Evolutionary conservation across 1,284 basidiomycete species (phyloP).

Genomic region (Malassezia japonica): DNA sequence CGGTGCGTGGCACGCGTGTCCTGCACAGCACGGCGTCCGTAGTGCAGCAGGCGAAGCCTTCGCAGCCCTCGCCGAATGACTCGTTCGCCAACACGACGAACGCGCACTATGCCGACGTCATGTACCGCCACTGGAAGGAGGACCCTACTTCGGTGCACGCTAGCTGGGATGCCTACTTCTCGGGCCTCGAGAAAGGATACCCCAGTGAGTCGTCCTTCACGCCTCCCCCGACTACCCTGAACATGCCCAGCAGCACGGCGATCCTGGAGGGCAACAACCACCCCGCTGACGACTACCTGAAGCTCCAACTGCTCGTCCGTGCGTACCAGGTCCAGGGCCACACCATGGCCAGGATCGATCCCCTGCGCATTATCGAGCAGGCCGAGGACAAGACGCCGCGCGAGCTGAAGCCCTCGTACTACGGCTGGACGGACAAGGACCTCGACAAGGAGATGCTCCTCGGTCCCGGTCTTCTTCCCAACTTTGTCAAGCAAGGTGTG

Average conservation of each 20-base stretch:
- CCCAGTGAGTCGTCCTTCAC: constrained; percentile 73
- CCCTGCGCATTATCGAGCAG: constrained; percentile 79
- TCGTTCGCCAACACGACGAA: constrained; percentile 60
- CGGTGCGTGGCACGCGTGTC: not conserved
- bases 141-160: constrained; percentile 82
- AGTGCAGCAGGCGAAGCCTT: not conserved
- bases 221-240: constrained; percentile 61
- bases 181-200: constrained; percentile 80
- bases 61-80: constrained; percentile 29
- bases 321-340: constrained; percentile 99
- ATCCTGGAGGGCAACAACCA: constrained; percentile 58
- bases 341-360: constrained; percentile 88
- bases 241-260: constrained; percentile 55
- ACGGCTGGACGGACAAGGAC: constrained; percentile 88
- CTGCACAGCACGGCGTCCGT: not conserved
- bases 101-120: constrained; percentile 86
- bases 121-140: constrained; percentile 49
- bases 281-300: constrained; percentile 78
- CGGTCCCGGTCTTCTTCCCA: constrained; percentile 88
- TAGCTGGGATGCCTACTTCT: constrained; percentile 92
- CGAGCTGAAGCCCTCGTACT: constrained; percentile 51
- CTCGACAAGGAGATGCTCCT: constrained; percentile 87
- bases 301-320: constrained; percentile 57
- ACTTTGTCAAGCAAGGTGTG: constrained; percentile 73
- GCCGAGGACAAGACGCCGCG: constrained; percentile 46